Evolutionary conservation across 176 grass and related monocot species (phyloP), one percentile per base, ranked within the genome.

Genomic region (Urochloa ruziziensis): DNA sequence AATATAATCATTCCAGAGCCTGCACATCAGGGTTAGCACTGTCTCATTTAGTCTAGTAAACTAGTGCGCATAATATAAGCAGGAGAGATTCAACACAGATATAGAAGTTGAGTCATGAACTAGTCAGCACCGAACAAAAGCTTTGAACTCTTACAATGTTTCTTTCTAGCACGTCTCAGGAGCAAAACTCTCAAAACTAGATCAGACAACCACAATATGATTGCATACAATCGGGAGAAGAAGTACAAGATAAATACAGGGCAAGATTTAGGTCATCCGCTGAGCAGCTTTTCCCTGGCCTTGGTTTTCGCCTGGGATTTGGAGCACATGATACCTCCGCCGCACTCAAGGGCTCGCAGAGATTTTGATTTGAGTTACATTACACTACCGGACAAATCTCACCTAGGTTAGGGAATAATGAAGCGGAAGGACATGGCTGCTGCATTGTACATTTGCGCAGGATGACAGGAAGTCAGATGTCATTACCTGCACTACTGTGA

Each of bases 251-350:
- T 74, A 67, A 57, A 53, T 49, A 74, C 68, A 61, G 18, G 51
- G 15, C 30, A 4, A 25, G 48, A 71, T 37, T 85, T 89, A 89
- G 40, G 33, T 80, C 87, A 89, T 80, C 69, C 87, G 29, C 87
- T 89, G 87, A 0, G 87, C 82, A 52, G 49, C 70, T 84, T 85
- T 89, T 89, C 87, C 82, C 82, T 67, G 68, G 87, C 87, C 76
- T 80, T 80, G 82, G 82, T 89, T 13, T 89, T 89, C 5, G 87
- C 82, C 69, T 80, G 87, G 1, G 87, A 89, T 36, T 89, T 89
- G 30, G 87, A 89, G 75, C 82, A 76, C 87, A 89, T 89, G 30
- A 89, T 16, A 60, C 87, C 87, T 42, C 87, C 87, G 0, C 87
- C 87, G 76, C 87, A 89, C 69, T 89, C n/a, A n/a, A n/a, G n/a